Evolutionary conservation across 306 rosid genomes (phyloP).

Genomic region (Alnus glutinosa): DNA sequence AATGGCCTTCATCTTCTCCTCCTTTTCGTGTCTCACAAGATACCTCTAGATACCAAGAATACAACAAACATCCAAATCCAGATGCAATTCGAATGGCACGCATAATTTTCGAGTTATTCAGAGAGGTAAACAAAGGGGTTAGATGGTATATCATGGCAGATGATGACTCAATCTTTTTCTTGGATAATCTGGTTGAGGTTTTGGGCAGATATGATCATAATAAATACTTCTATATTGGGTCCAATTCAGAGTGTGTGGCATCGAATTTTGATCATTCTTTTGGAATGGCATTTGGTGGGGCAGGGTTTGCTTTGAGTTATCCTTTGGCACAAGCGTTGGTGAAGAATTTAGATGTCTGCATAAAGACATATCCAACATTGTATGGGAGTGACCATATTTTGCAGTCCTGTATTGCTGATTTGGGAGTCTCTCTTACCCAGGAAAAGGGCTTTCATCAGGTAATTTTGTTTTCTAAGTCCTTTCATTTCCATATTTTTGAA

Average conservation of each 20-base stretch:
- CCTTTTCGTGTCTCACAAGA: not conserved
- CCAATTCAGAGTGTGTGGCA: not conserved
- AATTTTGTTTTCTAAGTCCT: not conserved
- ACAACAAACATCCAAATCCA: not conserved
- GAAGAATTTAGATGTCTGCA: constrained; percentile 4
- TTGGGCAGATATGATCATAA: not conserved
- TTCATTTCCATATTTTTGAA: not conserved
- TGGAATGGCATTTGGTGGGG: constrained; percentile 8
- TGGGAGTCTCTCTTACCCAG: constrained; percentile 2
- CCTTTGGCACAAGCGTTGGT: not conserved
- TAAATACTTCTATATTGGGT: constrained; percentile 9
- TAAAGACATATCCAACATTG: not conserved
- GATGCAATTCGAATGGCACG: constrained; percentile 2
- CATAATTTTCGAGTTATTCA: not conserved
- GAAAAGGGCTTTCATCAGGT: constrained; percentile 11
- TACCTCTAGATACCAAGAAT: not conserved
- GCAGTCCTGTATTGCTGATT: constrained; percentile 7
- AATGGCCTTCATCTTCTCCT: constrained; percentile 1
- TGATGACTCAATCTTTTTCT: constrained; percentile 6
- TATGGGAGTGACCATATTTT: constrained; percentile 1
- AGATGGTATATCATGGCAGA: constrained; percentile 9
- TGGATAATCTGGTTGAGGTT: constrained; percentile 1
- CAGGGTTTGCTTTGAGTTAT: constrained; percentile 3
- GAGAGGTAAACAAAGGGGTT: not conserved
- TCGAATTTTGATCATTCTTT: constrained; percentile 4